Conservation (phyloP, 140 eudicot genomes). For the Flaveria floridana region DNA sequence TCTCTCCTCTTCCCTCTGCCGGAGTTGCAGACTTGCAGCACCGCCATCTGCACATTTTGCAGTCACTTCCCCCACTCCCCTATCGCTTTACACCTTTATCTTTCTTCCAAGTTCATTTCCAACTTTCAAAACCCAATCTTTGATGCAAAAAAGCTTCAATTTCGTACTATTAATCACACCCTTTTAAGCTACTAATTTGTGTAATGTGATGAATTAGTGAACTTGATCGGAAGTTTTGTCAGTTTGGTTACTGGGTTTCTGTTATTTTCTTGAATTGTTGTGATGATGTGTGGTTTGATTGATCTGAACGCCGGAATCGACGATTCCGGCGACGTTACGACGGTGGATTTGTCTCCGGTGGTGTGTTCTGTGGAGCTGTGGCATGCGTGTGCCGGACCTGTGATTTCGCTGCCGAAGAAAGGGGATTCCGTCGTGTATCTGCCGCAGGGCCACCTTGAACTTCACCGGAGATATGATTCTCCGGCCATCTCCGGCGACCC, state of each 20-base stretch:
- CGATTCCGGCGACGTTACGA: slow-evolving; percentile 23
- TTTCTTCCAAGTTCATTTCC: background rate
- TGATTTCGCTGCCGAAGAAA: slow-evolving; percentile 74
- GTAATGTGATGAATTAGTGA: slow-evolving; percentile 15
- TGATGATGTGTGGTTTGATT: slow-evolving; percentile 39
- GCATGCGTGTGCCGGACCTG: slow-evolving; percentile 96
- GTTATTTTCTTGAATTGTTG: background rate
- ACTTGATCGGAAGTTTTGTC: background rate
- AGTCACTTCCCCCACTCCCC: slow-evolving; percentile 15
- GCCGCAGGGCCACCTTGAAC: slow-evolving; percentile 83
- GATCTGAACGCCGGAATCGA: slow-evolving; percentile 28
- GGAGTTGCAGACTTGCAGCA: slow-evolving; percentile 13
- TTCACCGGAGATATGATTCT: slow-evolving; percentile 34
- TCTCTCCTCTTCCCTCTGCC: slow-evolving; percentile 7
- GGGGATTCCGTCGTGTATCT: slow-evolving; percentile 73
- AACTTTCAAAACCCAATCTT: background rate
- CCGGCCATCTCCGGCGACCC: slow-evolving; percentile 31
- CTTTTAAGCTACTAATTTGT: background rate
- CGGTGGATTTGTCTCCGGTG: slow-evolving; percentile 19
- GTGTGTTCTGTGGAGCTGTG: slow-evolving; percentile 69
- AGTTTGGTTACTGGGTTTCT: background rate
- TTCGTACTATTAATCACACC: background rate
- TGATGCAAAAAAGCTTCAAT: background rate
- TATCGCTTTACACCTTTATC: slow-evolving; percentile 12
- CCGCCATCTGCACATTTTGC: slow-evolving; percentile 28